Percentiles rank a stretch among this genome's conserved stretches.
phyloP scores from a whole-genome alignment of 2,329 filamentous ascomycete genomes.

The Sordariomycetes sp. region DNA sequence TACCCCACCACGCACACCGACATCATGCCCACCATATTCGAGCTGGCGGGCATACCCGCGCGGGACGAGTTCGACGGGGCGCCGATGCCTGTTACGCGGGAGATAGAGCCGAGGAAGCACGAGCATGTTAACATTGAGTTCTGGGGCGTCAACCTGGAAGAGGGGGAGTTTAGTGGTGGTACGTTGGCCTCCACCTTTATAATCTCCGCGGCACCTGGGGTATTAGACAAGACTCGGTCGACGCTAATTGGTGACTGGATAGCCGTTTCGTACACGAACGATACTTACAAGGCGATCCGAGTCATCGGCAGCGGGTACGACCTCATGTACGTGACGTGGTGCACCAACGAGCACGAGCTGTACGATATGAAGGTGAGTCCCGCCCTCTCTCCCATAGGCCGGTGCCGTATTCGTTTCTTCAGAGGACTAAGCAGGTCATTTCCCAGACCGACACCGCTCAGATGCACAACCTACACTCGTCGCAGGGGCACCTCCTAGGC shows the following conservation, averaged over 20 bases:
- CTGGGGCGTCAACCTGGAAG: conserved; percentile 32
- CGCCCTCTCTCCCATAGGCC: background rate
- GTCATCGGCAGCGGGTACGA: conserved; percentile 43
- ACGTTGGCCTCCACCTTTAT: conserved; percentile 7
- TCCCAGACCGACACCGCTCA: conserved; percentile 41
- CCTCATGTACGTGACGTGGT: conserved; percentile 60
- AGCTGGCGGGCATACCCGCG: conserved; percentile 25
- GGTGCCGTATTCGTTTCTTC: background rate
- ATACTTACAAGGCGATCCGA: conserved; percentile 53
- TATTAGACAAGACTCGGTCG: background rate
- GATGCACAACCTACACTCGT: conserved; percentile 29
- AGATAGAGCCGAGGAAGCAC: conserved; percentile 15
- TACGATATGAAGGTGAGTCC: conserved; percentile 45
- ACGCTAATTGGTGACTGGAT: background rate
- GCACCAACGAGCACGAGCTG: conserved; percentile 55
- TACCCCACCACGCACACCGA: conserved; percentile 52
- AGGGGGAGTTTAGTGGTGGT: conserved; percentile 14
- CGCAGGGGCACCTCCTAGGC: conserved; percentile 15
- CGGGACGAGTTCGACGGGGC: conserved; percentile 45
- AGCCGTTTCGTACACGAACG: conserved; percentile 20
- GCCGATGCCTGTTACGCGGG: conserved; percentile 32
- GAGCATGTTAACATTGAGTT: conserved; percentile 51
- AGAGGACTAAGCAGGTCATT: background rate
- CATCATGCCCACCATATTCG: conserved; percentile 49
- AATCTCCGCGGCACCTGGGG: background rate